Evolutionary conservation across 2,329 filamentous ascomycete species (phyloP).

Genomic region (Penicillium sp.): DNA sequence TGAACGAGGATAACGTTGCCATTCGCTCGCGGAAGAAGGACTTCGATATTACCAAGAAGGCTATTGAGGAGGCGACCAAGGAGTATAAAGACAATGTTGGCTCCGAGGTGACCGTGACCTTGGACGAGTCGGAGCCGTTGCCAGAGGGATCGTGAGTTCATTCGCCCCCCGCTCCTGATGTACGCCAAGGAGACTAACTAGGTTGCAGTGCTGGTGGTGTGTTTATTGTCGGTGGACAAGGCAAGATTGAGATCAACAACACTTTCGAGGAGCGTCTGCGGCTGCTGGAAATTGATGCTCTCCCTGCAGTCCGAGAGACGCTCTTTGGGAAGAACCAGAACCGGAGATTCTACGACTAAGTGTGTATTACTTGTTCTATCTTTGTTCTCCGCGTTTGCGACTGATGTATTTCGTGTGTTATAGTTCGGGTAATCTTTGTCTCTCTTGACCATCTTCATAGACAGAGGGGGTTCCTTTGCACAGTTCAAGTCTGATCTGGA

Average conservation of each 20-base stretch:
- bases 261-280: conserved; percentile 86
- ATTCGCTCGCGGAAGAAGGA: conserved; percentile 74
- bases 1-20: conserved; percentile 69
- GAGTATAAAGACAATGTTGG: conserved; percentile 75
- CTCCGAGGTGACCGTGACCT: conserved; percentile 58
- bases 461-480: conserved; percentile 16
- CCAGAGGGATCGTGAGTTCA: conserved; percentile 70
- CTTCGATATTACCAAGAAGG: conserved; percentile 64
- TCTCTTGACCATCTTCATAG: conserved; percentile 16
- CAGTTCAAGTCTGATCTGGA: conserved; percentile 14
- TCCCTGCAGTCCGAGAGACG: conserved; percentile 73
- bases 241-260: conserved; percentile 98
- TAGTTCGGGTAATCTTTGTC: conserved; percentile 16
- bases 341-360: conserved; percentile 85
- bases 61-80: conserved; percentile 63
- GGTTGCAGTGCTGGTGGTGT: conserved; percentile 68
- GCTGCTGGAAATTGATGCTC: conserved; percentile 72
- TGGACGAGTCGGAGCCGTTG: conserved; percentile 72
- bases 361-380: conserved; percentile 4
- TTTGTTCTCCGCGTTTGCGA: conserved; percentile 1
- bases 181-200: conserved; percentile 1
- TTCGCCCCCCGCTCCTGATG: neutral
- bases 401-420: conserved; percentile 16
- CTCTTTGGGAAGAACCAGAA: conserved; percentile 93
- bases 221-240: conserved; percentile 66